Evolutionary conservation across 225 moss, liverwort and hornwort species (phyloP), one percentile per base, ranked within the genome.

Genomic region (Thuidium tamariscinum): DNA sequence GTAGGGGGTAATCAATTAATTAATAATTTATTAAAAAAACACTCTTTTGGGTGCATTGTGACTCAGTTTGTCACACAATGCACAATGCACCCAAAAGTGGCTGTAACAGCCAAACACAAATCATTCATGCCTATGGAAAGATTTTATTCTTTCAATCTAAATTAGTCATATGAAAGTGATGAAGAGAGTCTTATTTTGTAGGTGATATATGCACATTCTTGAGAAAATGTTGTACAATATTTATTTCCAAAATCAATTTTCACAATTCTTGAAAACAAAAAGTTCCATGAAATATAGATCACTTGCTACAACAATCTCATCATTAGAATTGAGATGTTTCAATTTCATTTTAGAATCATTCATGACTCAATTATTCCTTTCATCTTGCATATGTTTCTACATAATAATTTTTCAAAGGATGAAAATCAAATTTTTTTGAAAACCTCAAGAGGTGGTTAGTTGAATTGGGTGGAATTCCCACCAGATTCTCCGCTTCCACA

Each of bases 231-330:
- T n/a, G n/a, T 65, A 11, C 20, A 19, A 5, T 1, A n/a, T 64
- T n/a, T 64, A 5, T 64, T 64, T 64, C 0, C 9, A 4, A 64
- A 2, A 1, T 34, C 64, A 19, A n/a, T 65, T n/a, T 65, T 17
- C 10, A 65, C 10, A 65, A 65, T 34, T 20, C 13, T 65, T 65
- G 5, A n/a, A 65, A 65, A 19, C 11, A 65, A n/a, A n/a, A 34
- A n/a, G 5, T 65, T 65, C 11, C 5, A n/a, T 20, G 0, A 1
- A 3, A 0, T 65, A 1, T 19, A n/a, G 20, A 11, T n/a, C 15
- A n/a, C 6, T 19, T 65, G 10, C 10, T n/a, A 65, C 5, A 65
- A 65, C 4, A n/a, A 19, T 19, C 10, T 65, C 11, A 65, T 5
- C 5, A n/a, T 19, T 19, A 5, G n/a, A 2, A n/a, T n/a, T 20